A percentile compares a stretch with the other conserved stretches of the same genome.
phyloP scores from a whole-genome alignment of 2,329 filamentous ascomycete genomes.

The Hymenoscyphus scutula region DNA sequence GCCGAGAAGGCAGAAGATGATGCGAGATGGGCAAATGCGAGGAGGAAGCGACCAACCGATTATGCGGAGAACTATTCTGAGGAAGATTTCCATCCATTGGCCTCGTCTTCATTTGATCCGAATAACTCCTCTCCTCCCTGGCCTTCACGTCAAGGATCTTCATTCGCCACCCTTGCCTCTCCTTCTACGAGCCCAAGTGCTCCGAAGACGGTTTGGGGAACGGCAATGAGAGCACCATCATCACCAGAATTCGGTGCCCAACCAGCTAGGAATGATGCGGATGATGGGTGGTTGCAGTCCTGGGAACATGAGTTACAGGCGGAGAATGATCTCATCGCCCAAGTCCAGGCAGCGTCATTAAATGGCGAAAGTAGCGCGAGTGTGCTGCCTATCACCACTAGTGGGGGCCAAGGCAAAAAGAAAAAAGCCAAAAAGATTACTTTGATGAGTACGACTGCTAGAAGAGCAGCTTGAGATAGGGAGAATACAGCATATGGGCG shows the following conservation, averaged over 20 bases:
- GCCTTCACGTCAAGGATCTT: conserved; percentile 55
- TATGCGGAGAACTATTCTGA: conserved; percentile 46
- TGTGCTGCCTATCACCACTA: conserved; percentile 8
- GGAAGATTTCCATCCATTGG: conserved; percentile 65
- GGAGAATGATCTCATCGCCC: conserved; percentile 50
- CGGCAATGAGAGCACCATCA: conserved; percentile 58
- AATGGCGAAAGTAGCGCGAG: conserved; percentile 29
- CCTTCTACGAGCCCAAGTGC: conserved; percentile 79
- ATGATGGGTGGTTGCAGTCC: conserved; percentile 85
- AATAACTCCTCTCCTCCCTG: conserved; percentile 47
- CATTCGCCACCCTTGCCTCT: conserved; percentile 68
- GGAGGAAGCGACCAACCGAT: conserved; percentile 54
- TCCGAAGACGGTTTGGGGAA: conserved; percentile 89
- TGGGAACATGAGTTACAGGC: conserved; percentile 75
- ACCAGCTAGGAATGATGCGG: conserved; percentile 36
- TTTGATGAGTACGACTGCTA: conserved; percentile 60
- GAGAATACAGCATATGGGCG: conserved; percentile 1
- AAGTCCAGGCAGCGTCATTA: conserved; percentile 55
- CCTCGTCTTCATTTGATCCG: conserved; percentile 46
- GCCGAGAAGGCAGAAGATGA: conserved; percentile 70
- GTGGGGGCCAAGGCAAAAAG: conserved; percentile 50
- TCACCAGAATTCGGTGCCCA: conserved; percentile 53
- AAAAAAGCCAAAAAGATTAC: conserved; percentile 74
- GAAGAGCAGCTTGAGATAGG: conserved; percentile 39
- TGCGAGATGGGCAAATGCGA: conserved; percentile 57